Evolutionary conservation across 345 rosid species (phyloP), one percentile per base, ranked within the genome.

Genomic region (Gossypioides kirkii): DNA sequence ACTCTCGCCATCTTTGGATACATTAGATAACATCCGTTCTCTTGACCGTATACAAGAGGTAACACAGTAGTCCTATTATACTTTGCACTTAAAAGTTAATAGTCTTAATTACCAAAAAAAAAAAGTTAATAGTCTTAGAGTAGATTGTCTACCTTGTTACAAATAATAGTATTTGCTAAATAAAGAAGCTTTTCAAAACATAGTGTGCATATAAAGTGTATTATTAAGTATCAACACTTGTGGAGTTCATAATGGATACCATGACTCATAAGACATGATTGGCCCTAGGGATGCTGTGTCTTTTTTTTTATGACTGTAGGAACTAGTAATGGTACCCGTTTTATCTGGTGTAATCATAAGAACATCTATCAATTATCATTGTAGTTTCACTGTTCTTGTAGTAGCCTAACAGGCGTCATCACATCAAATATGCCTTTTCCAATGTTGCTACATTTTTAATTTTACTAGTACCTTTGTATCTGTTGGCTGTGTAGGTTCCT

Each of bases 11-110:
- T 91, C 97, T 73, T 82, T 91, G 38, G 97, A 91, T 79, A 87
- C 97, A 16, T 85, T 91, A 79, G 97, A 91, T 64, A 89, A 91
- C 72, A 89, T 91, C 72, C 89, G 97, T 60, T 83, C 87, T 76
- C 82, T 91, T 79, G 97, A 91, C 79, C 97, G 97, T 47, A 89
- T 89, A 77, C 97, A 91, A 72, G 97, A 91, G 91, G 97, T 91
- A 84, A 18, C 60, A 32, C 17, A 23, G 53, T 68, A 28, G 42
- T 59, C 49, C 18, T 17, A 47, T 46, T 16, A 13, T 36, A 52
- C 46, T 67, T 59, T 71, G 66, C 22, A 32, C 52, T 58, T 54
- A 41, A 45, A 49, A 45, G 22, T 25, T 42, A 41, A 54, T 38
- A 58, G 49, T 60, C 74, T 58, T 41, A 5, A n/a, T n/a, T n/a